Conservation (phyloP, 345 rosid genomes). For the Atalantia buxifolia region DNA sequence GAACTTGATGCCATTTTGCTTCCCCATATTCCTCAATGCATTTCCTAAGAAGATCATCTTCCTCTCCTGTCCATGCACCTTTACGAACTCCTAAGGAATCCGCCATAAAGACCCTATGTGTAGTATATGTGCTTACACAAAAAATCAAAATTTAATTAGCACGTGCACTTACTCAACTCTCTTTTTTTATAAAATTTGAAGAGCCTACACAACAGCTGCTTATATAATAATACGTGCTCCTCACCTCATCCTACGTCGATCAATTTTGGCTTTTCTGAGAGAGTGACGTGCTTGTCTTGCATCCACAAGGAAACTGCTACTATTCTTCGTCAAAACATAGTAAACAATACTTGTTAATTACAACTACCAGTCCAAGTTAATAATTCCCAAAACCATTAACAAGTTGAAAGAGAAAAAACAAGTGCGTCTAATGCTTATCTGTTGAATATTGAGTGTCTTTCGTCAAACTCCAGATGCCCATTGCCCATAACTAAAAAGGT, state of each 20-base stretch:
- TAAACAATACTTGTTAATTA: not conserved
- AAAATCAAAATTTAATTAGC: not conserved
- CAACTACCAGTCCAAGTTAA: not conserved
- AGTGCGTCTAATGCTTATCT: no score
- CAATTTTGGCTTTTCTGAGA: not conserved
- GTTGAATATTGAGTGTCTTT: no score
- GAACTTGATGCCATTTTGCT: conserved; percentile 48
- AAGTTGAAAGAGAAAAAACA: not conserved
- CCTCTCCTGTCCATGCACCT: conserved; percentile 53
- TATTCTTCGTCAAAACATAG: no score
- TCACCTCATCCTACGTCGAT: no score
- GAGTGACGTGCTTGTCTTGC: not conserved
- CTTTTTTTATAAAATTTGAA: no score
- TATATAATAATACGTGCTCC: no score
- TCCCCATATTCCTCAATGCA: conserved; percentile 42
- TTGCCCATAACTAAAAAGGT: no score
- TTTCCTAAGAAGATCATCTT: conserved; percentile 40
- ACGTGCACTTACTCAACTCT: not conserved
- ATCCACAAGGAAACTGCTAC: not conserved
- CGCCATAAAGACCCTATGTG: conserved; percentile 6
- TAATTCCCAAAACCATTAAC: no score
- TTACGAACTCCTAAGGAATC: conserved; percentile 26
- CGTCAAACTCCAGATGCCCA: no score
- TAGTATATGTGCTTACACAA: not conserved
- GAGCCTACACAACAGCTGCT: no score